phyloP scores from a whole-genome alignment of 179 eudicot species.

The Beta corolliflora region DNA sequence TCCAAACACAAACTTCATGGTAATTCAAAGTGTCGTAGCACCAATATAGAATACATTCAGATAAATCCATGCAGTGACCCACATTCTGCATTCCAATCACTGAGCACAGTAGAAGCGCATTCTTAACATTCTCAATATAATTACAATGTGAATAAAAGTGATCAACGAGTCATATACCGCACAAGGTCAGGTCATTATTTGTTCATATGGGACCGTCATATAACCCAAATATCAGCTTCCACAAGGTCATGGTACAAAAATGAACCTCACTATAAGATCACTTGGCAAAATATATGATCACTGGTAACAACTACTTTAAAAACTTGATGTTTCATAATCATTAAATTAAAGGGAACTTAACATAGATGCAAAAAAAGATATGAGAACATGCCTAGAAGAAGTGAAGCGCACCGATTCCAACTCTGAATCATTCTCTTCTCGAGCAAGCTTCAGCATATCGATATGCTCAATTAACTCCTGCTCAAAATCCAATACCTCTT shows the following conservation, averaged over 20 bases:
- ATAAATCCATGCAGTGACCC: not conserved
- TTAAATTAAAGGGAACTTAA: not conserved
- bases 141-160: not conserved
- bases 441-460: conserved; percentile 97
- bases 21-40: not conserved
- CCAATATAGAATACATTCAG: not conserved
- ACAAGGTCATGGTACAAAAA: conserved; percentile 5
- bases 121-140: not conserved
- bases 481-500: conserved; percentile 87
- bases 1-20: not conserved
- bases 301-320: not conserved
- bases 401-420: conserved; percentile 96
- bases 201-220: not conserved
- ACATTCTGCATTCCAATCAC: not conserved
- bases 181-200: not conserved
- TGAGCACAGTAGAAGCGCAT: not conserved
- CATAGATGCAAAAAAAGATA: conserved; percentile 31
- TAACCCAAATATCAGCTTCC: not conserved
- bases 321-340: not conserved
- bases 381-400: conserved; percentile 76
- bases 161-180: not conserved
- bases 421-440: conserved; percentile 89
- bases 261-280: not conserved
- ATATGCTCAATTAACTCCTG: conserved; percentile 84
- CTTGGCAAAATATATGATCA: not conserved